Percentiles rank a stretch among this genome's conserved stretches.
These are phyloP conservation scores for Euryodendron excelsum DNA, from an alignment of 148 eudicot genomes.

Conservation along the genomic window DNA sequence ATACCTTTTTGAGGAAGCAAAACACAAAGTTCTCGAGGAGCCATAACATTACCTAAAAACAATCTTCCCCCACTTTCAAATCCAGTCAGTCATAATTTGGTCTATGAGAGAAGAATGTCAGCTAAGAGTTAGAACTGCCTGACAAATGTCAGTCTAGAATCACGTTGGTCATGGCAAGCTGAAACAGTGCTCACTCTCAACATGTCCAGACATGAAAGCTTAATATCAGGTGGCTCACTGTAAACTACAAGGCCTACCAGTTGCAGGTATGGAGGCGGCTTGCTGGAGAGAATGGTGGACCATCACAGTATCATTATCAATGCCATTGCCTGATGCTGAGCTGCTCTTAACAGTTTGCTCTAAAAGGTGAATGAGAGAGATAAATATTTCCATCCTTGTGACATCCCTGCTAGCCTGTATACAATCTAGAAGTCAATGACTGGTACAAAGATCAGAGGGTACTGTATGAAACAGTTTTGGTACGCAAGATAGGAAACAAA, in stretches of 20 bases:
- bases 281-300: slow-evolving; percentile 46
- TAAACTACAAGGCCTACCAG: slow-evolving; percentile 41
- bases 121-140: slow-evolving; percentile 3
- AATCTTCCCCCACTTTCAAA: neutral
- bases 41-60: neutral
- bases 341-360: slow-evolving; percentile 61
- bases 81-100: neutral
- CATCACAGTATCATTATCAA: slow-evolving; percentile 27
- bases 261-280: slow-evolving; percentile 37
- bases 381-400: slow-evolving; percentile 75
- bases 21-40: neutral
- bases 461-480: neutral
- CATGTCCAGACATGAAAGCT: slow-evolving; percentile 36
- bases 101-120: neutral
- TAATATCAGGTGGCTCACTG: slow-evolving; percentile 36
- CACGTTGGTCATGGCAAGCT: slow-evolving; percentile 74
- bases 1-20: neutral
- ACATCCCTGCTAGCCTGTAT: slow-evolving; percentile 75
- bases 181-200: slow-evolving; percentile 57
- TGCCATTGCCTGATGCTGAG: slow-evolving; percentile 31
- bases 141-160: slow-evolving; percentile 3
- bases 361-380: slow-evolving; percentile 60
- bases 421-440: neutral
- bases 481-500: neutral
- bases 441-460: neutral